Conservation (phyloP, 2,329 filamentous ascomycete genomes). For the Exophiala phaeomuriformis region DNA sequence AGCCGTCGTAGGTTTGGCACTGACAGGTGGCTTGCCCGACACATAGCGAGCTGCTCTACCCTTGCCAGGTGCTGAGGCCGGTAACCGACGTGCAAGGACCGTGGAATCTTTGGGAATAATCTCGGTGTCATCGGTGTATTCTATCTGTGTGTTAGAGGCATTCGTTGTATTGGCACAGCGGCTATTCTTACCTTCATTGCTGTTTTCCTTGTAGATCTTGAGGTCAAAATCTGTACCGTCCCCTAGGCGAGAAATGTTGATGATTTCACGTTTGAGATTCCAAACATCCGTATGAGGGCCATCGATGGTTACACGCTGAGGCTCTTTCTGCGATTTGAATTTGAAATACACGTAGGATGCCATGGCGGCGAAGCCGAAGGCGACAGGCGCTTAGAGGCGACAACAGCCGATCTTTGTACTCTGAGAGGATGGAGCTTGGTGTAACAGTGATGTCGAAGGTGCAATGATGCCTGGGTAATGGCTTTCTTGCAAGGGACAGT, state of each 20-base stretch:
- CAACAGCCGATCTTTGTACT: conserved; percentile 2
- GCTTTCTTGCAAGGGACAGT: conserved; percentile 17
- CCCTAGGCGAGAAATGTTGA: conserved; percentile 83
- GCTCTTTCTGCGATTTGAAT: conserved; percentile 98
- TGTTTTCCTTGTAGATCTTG: conserved; percentile 86
- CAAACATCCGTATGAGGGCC: conserved; percentile 97
- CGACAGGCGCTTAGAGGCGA: conserved; percentile 1
- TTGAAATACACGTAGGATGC: conserved; percentile 98
- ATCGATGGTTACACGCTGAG: conserved; percentile 89
- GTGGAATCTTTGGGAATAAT: conserved; percentile 93
- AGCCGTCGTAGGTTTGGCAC: conserved; percentile 57
- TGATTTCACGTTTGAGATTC: conserved; percentile 97
- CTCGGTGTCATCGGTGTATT: conserved; percentile 96
- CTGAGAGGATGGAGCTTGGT: conserved; percentile 1
- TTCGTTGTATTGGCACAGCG: conserved; percentile 8
- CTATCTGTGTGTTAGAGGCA: conserved; percentile 43
- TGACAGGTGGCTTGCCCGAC: conserved; percentile 87
- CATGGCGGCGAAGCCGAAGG: conserved; percentile 50
- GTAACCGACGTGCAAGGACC: conserved; percentile 79
- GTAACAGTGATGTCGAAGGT: conserved; percentile 2
- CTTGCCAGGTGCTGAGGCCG: conserved; percentile 74
- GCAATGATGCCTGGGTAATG: conserved; percentile 2
- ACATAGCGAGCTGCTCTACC: conserved; percentile 92
- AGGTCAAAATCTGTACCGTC: conserved; percentile 96
- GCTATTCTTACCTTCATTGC: conserved; percentile 65